phyloP scores from a whole-genome alignment of 2,329 filamentous ascomycete species.

The Penicillium sp. region DNA sequence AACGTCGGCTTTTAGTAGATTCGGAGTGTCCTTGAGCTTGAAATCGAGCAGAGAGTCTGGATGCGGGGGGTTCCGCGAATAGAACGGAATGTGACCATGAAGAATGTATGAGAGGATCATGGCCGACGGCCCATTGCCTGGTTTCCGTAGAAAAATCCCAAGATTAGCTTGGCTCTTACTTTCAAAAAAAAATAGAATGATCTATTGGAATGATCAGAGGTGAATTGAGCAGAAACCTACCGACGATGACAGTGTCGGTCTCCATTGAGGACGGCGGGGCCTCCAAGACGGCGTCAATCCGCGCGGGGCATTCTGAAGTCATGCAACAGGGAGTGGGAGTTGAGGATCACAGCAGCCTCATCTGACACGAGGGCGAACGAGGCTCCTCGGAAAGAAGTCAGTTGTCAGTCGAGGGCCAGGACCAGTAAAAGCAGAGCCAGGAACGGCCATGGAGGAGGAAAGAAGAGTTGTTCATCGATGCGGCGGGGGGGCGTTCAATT shows the following conservation, averaged over 20 bases:
- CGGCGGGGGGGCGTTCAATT: conserved; percentile 1
- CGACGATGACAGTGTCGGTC: conserved; percentile 48
- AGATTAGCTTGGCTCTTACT: background rate
- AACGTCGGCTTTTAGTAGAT: conserved; percentile 53
- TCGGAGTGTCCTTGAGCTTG: conserved; percentile 53
- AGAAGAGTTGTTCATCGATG: background rate
- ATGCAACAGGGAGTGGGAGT: conserved; percentile 23
- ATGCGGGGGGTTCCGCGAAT: conserved; percentile 53
- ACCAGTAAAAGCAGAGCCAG: conserved; percentile 13
- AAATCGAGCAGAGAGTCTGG: conserved; percentile 59
- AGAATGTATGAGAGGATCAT: conserved; percentile 65
- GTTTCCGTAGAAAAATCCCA: background rate
- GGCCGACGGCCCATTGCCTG: conserved; percentile 64
- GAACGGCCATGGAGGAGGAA: conserved; percentile 27
- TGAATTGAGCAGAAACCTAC: conserved; percentile 33
- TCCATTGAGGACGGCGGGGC: conserved; percentile 37
- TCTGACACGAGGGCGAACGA: conserved; percentile 5
- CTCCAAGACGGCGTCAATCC: conserved; percentile 26
- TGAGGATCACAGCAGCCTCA: background rate
- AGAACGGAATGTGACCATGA: conserved; percentile 62
- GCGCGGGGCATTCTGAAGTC: conserved; percentile 36
- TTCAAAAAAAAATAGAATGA: background rate
- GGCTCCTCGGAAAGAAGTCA: background rate
- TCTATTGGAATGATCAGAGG: background rate
- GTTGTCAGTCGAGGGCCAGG: background rate